Base-by-base conservation (phyloP, 2,329 filamentous ascomycete genomes). In the Byssothecium circinans region DNA sequence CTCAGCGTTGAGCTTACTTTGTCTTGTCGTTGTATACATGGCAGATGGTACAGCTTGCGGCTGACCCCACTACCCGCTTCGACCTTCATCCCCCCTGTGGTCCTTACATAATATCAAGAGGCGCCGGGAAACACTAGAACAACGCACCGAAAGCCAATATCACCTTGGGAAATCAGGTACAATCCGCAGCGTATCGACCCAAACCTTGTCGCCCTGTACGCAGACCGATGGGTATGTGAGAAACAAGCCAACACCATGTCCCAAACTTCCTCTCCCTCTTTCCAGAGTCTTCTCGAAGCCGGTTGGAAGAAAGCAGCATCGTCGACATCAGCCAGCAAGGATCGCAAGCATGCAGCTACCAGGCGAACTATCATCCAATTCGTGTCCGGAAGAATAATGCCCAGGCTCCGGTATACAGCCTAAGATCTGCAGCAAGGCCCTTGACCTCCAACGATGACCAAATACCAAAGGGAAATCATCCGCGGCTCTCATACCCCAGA, bases 221-320 rank as follows among this genome's bases (percentile, higher is more conserved):
- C 46, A 54, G 37, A 35, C 44, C 19, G 36, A 25, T 23, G 20
- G 8, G 2, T 20, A 37, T 25, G 23, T 25, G 10, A 27, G 37
- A 53, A 53, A 52, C 54, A 40, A 44, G 45, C 25, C 43, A 17
- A 36, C 25, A 43, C 33, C 45, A 34, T 52, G 43, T 33, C 41
- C 37, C 10, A 10, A 25, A 10, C 10, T 41, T 25, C 41, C 37
- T 49, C 17, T 23, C 32, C 18, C 32, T 17, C 45, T 47, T 51
- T 53, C 48, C 52, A 54, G 47, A 57, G 46, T 23, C 49, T 65
- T 67, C 62, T 66, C 51, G 61, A 68, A 66, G 55, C 51, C 57
- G 49, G 52, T 52, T 59, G 59, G 58, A 55, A 64, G 54, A 57
- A 50, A 37, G 34, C 32, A n/a, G 19, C 46, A 22, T 34, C 22